Evolutionary conservation across 768 basidiomycete genomes (phyloP), one percentile per base, ranked within the genome.

Genomic region (Pleurotus giganteus): DNA sequence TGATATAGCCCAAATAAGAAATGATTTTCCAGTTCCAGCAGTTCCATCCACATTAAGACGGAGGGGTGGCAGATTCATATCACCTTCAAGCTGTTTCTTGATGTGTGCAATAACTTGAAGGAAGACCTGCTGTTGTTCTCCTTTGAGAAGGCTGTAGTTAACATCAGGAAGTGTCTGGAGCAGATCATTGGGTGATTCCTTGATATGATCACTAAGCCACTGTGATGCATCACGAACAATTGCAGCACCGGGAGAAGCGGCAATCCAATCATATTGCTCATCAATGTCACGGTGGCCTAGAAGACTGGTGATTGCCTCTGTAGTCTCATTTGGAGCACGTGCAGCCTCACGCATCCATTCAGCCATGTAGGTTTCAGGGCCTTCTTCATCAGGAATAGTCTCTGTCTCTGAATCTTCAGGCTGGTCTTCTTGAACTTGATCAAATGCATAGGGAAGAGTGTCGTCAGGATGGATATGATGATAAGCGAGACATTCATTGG

Each of bases 341-440:
- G 56, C 59, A 41, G 57, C 58, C 43, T 64, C 65, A 12, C 41
- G 53, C 63, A 65, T 65, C 63, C 63, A 65, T 9, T 63, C 54
- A 26, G 62, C 59, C 7, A 51, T 53, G 42, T 58, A 61, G 46
- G 58, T 54, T 1, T 58, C 54, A 5, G 9, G 39, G 4, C 8
- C 39, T 7, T 56, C 46, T n/a, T 36, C 56, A 44, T 45, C 58
- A 17, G 46, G 54, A 41, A 63, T 52, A 4, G 53, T 55, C 41
- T 58, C 59, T 39, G 49, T 41, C 31, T 59, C 54, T 8, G 54
- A 60, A 2, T 56, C 24, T 8, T 62, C 61, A 32, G 45, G 37
- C 1, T 61, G 55, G n/a, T 32, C 39, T 4, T 41, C 39, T 31
- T 6, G 17, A 47, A 31, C 52, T 1, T 42, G 45, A 2, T 57